Evolutionary conservation across 129 eudicot genomes (phyloP), one percentile per base, ranked within the genome.

Genomic region (Sambucus nigra): DNA sequence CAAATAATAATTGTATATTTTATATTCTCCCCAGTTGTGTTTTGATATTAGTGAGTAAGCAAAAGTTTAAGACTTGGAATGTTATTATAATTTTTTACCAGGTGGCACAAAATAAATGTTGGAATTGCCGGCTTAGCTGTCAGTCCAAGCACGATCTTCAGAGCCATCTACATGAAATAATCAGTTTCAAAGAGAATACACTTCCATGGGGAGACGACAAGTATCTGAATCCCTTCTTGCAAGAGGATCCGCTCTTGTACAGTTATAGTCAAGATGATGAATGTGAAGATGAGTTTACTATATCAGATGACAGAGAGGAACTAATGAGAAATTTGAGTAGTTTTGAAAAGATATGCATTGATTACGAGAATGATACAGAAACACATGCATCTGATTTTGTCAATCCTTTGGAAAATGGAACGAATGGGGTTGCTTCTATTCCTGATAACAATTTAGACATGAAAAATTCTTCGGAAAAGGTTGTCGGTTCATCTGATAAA

Each of bases 181-280:
- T 11, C 15, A 69, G 25, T 63, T 68, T 68, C 28, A 59, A 21
- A 27, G 61, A 61, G 18, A 57, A 42, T 71, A 47, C 15, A 47
- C 55, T 51, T 55, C 78, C 82, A 35, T 91, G 98, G 98, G 81
- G 74, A 9, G 70, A 79, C 69, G 93, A 84, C 47, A 68, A 54
- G 67, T 89, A 72, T 68, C 78, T 89, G 6, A 76, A 72, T 47
- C 88, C 95, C 11, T 81, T 78, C 67, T 32, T 85, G 94, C 61
- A 76, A 73, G 94, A 78, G 13, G 99, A 91, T 68, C 46, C 91
- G 45, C 80, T 91, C 8, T 65, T 86, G 41, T 80, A 69, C 65
- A 86, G 82, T 72, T 82, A 82, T 74, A 84, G 61, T 49, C 91
- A 77, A 59, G 94, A 79, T 66, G 78, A 69, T 39, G 91, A 66